Conservation (phyloP, 106 monocot genomes). For the Allium sativum region DNA sequence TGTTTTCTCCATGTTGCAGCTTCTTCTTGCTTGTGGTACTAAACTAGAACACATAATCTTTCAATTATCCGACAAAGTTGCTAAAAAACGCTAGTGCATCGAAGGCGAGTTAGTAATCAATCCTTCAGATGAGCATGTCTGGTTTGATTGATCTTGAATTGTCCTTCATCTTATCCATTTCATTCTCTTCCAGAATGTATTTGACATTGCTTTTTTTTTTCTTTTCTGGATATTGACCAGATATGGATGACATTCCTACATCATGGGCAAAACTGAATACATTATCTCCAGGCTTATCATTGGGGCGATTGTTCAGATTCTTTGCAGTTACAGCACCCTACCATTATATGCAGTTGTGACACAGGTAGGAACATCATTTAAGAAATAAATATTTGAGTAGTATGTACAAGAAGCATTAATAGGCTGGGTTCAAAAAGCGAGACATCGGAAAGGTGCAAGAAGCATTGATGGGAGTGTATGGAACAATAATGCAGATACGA, state of each 20-base stretch:
- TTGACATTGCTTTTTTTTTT: conserved; percentile 67
- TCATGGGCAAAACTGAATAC: conserved; percentile 37
- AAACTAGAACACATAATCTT: conserved; percentile 64
- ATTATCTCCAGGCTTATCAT: conserved; percentile 45
- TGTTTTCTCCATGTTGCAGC: conserved; percentile 22
- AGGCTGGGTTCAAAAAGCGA: conserved; percentile 19
- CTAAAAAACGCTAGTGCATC: conserved; percentile 54
- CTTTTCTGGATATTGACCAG: conserved; percentile 69
- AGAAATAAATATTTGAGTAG: conserved; percentile 32
- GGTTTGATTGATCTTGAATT: conserved; percentile 51
- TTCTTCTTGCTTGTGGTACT: conserved; percentile 52
- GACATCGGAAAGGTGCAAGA: conserved; percentile 11
- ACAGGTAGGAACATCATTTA: conserved; percentile 42
- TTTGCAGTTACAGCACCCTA: conserved; percentile 50
- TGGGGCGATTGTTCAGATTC: conserved; percentile 33
- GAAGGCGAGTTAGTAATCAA: conserved; percentile 55
- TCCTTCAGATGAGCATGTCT: conserved; percentile 71
- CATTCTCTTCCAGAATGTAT: conserved; percentile 69
- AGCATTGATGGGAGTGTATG: background rate
- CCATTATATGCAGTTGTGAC: conserved; percentile 47
- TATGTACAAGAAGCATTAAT: conserved; percentile 18
- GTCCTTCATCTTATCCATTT: conserved; percentile 59
- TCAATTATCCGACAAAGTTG: conserved; percentile 63
- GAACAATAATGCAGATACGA: too few species aligned
- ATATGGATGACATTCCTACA: conserved; percentile 53